A percentile compares a stretch with the other conserved stretches of the same genome.
Evolutionary conservation across 2,329 filamentous ascomycete genomes (phyloP).

Genomic region (Ascochyta rabiei): DNA sequence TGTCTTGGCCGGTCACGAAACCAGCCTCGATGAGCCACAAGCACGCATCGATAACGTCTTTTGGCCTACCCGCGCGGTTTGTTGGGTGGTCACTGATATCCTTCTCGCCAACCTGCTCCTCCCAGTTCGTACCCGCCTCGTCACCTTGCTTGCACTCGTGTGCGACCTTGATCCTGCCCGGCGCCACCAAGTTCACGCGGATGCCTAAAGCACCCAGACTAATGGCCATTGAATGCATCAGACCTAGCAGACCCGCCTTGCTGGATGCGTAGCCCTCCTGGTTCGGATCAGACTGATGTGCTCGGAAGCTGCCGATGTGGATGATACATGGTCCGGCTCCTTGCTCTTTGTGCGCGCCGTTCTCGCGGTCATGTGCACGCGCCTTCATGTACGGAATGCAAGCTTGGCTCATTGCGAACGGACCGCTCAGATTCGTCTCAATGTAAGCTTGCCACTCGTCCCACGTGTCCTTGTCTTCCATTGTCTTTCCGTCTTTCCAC

Average conservation of each 20-base stretch:
- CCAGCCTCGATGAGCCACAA: constrained; percentile 51
- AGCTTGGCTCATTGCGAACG: constrained; percentile 55
- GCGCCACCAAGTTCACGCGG: constrained; percentile 56
- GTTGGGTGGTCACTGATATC: constrained; percentile 52
- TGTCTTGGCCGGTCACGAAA: constrained; percentile 48
- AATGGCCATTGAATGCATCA: constrained; percentile 59
- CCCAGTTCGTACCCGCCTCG: constrained; percentile 50
- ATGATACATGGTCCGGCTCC: constrained; percentile 54
- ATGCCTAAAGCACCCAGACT: constrained; percentile 53
- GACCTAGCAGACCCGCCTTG: constrained; percentile 58
- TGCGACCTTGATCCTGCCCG: constrained; percentile 55
- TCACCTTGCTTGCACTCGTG: constrained; percentile 56
- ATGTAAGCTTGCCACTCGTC: constrained; percentile 55
- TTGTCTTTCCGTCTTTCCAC: constrained; percentile 55
- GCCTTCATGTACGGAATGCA: constrained; percentile 56
- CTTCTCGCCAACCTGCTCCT: constrained; percentile 45
- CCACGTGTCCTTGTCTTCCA: constrained; percentile 53
- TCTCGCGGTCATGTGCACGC: constrained; percentile 28
- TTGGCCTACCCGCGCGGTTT: constrained; percentile 54
- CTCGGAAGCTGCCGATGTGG: constrained; percentile 55
- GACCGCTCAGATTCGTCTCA: constrained; percentile 56
- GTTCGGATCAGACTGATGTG: constrained; percentile 54
- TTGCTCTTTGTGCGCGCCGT: constrained; percentile 35
- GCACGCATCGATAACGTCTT: constrained; percentile 54
- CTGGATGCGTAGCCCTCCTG: constrained; percentile 59